phyloP scores from a whole-genome alignment of 2,329 filamentous ascomycete genomes.

The Scedosporium aurantiacum region DNA sequence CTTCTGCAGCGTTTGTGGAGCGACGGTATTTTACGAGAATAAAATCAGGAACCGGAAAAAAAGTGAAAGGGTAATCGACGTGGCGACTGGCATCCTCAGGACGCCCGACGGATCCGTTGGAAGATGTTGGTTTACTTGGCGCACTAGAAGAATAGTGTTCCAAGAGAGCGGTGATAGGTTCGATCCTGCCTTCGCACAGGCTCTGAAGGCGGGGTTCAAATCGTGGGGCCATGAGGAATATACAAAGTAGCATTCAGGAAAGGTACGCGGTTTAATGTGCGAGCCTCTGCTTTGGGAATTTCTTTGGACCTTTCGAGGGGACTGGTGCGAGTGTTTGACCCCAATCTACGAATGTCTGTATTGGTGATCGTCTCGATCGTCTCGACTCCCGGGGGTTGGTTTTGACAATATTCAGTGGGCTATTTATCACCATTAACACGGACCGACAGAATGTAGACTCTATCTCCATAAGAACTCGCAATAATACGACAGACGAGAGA shows the following conservation, averaged over 20 bases:
- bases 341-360: too few species aligned
- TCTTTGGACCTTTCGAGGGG: too few species aligned
- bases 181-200: constrained; percentile 24
- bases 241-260: constrained; percentile 10
- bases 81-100: constrained; percentile 32
- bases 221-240: constrained; percentile 25
- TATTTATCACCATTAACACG: too few species aligned
- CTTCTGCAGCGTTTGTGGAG: constrained; percentile 36
- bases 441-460: too few species aligned
- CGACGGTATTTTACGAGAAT: constrained; percentile 27
- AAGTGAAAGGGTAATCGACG: constrained; percentile 25
- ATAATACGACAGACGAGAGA: too few species aligned
- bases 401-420: too few species aligned
- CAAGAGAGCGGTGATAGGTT: constrained; percentile 23
- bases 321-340: too few species aligned
- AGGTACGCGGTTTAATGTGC: too few species aligned
- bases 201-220: constrained; percentile 25
- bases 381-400: too few species aligned
- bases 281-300: too few species aligned
- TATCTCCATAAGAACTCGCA: too few species aligned
- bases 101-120: constrained; percentile 32
- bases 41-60: constrained; percentile 17
- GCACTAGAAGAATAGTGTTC: constrained; percentile 22
- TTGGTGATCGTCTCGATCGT: too few species aligned
- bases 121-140: constrained; percentile 35